Evolutionary conservation across 2,329 filamentous ascomycete genomes (phyloP), one percentile per base, ranked within the genome.

Genomic region (Sporothrix luriei): DNA sequence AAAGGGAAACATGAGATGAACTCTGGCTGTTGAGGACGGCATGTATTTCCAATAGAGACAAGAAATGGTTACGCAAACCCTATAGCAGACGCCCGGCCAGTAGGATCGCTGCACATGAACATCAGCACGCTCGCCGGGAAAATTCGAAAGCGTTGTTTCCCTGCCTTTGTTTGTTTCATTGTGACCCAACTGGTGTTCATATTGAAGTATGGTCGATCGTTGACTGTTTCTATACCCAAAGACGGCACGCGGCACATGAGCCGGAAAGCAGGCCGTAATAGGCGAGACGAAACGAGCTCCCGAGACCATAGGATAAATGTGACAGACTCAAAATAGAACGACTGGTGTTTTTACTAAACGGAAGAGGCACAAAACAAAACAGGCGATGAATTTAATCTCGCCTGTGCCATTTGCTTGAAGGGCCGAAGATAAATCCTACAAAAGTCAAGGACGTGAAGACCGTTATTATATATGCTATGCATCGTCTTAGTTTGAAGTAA

Each of bases 241-340:
- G 59, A n/a, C 64, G 49, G 64, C 49, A 55, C 48, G 49, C 64
- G 64, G 64, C 64, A 66, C 49, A 46, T 66, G 21, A 66, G 64
- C 64, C 64, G 33, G 33, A 66, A 65, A 51, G 59, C 59, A 48
- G 46, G 46, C 7, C 62, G 51, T 14, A 33, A 33, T 51, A 65
- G 62, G 62, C 62, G 46, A 65, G 26, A 51, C n/a, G 14, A 38
- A n/a, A 64, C 40, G 46, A 65, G 21, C 9, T 19, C 21, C 19
- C 14, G 21, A 29, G 13, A 48, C 29, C 29, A 26, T 19, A 48
- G 40, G 13, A 46, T 46, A 46, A 65, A 65, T 49, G 16, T 33
- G 43, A 65, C 26, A 38, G 24, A 48, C 19, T 19, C 24, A 51
- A 48, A 7, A 51, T 6, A 26, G 19, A 62, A 19, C 14, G 26